Evolutionary conservation across 2,329 filamentous ascomycete species (phyloP), one percentile per base, ranked within the genome.

Genomic region (Fusarium odoratissimum): DNA sequence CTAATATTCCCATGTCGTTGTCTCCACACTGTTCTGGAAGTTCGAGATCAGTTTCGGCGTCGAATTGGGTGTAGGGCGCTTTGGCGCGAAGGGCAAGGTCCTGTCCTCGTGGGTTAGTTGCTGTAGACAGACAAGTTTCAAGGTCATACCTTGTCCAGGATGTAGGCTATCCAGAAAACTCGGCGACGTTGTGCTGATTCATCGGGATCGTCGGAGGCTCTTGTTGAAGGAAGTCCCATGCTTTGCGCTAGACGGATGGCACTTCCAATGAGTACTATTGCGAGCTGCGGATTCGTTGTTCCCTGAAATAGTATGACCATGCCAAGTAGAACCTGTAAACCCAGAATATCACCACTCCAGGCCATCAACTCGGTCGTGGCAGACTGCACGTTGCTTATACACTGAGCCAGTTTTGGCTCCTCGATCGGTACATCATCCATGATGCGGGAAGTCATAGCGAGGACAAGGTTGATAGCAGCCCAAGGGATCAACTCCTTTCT

Each of bases 81-180:
- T 56, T 45, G 17, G 54, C 30, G 28, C 54, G 54, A 25, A 56
- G 30, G 16, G 38, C 12, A 30, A 56, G 30, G 3, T 56, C 54
- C 54, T 56, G 4, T 28, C 12, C n/a, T 11, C 17, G 6, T 11
- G 12, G 5, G 17, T 51, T 21, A 51, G 31, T 35, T 10, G 8
- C 2, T 25, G 17, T 1, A 19, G 12, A 17, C 4, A 25, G 8
- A 3, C 17, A 21, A 5, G 31, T 7, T 6, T 5, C 21, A 7
- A 12, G 3, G 3, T 8, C 40, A n/a, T 46, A 37, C 54, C 31
- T n/a, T 57, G 14, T 57, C 40, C n/a, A 57, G 14, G 19, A 46
- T 37, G 11, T 57, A 57, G 6, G 54, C 40, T 33, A 57, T 46
- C 54, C 54, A 57, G 40, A 57, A 57, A 4, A 46, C 40, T 25